A percentile compares a stretch with the other conserved stretches of the same genome.
Conservation (phyloP, 139 green algal genomes). For the Microglena sp. region DNA sequence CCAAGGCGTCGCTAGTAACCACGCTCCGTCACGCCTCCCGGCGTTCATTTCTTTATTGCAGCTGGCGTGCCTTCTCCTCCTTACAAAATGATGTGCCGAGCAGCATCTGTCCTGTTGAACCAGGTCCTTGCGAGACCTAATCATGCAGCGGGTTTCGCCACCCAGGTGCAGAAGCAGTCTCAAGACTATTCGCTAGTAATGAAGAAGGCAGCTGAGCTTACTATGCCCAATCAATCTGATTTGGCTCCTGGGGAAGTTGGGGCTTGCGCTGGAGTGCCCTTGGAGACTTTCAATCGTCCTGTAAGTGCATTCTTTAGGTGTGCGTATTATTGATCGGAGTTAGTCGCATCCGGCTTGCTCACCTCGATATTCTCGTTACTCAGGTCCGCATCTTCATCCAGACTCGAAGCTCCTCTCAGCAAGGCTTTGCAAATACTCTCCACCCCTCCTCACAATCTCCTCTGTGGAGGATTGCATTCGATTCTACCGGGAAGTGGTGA, state of each 20-base stretch:
- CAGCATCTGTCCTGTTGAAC: no score
- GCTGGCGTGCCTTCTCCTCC: no score
- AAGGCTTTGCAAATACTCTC: slow-evolving; percentile 52
- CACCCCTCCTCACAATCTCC: slow-evolving; percentile 21
- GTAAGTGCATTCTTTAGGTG: slow-evolving; percentile 9
- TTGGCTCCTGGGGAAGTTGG: slow-evolving; percentile 34
- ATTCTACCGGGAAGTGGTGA: slow-evolving; percentile 45
- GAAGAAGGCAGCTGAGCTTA: slow-evolving; percentile 21
- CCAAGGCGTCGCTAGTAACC: no score
- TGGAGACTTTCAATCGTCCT: slow-evolving; percentile 47
- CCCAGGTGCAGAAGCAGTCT: no score
- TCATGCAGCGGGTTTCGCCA: no score
- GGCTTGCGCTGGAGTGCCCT: slow-evolving; percentile 34
- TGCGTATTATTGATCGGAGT: background rate
- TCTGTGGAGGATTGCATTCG: slow-evolving; percentile 70
- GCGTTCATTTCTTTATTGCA: no score
- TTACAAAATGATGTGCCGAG: no score
- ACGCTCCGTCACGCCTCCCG: no score
- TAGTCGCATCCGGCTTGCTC: background rate
- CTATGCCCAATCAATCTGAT: background rate
- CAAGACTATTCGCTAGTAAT: slow-evolving; percentile 30
- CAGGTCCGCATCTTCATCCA: slow-evolving; percentile 66
- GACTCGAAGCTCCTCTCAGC: slow-evolving; percentile 51
- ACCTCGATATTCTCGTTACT: no score
- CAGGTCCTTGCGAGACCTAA: no score